phyloP scores from a whole-genome alignment of 768 basidiomycete genomes.

The Tricholomella constricta region DNA sequence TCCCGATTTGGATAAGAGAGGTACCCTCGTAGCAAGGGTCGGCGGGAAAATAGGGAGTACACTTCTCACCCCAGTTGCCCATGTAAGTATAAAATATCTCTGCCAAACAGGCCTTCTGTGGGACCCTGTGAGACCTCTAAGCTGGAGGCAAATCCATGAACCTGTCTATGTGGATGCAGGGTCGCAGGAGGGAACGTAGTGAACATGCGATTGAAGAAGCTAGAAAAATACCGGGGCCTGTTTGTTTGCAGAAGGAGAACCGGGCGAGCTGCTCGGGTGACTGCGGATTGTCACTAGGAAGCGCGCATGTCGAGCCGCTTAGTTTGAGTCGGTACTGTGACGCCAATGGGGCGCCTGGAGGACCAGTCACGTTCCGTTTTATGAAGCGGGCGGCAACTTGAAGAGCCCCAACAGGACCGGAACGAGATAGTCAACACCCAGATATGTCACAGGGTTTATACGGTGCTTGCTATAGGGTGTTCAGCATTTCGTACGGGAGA shows the following conservation, averaged over 20 bases:
- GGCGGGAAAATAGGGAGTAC: too few relatives aligned
- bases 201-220: neutral
- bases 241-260: neutral
- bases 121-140: too few relatives aligned
- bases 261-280: slow-evolving; percentile 2
- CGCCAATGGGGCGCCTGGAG: neutral
- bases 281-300: neutral
- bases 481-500: neutral
- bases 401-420: too few relatives aligned
- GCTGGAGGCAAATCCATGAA: neutral
- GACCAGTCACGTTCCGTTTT: neutral
- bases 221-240: neutral
- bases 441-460: too few relatives aligned
- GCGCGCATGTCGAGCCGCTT: neutral
- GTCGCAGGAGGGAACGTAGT: neutral
- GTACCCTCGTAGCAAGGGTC: too few relatives aligned
- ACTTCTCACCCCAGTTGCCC: too few relatives aligned
- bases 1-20: too few relatives aligned
- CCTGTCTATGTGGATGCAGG: neutral
- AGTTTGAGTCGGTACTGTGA: neutral
- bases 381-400: too few relatives aligned
- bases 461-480: neutral
- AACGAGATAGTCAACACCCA: too few relatives aligned
- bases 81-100: too few relatives aligned
- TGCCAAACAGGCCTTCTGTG: too few relatives aligned